A percentile compares a stretch with the other conserved stretches of the same genome.
phyloP scores from a whole-genome alignment of 345 rosid genomes.

The Eutrema heterophyllum region DNA sequence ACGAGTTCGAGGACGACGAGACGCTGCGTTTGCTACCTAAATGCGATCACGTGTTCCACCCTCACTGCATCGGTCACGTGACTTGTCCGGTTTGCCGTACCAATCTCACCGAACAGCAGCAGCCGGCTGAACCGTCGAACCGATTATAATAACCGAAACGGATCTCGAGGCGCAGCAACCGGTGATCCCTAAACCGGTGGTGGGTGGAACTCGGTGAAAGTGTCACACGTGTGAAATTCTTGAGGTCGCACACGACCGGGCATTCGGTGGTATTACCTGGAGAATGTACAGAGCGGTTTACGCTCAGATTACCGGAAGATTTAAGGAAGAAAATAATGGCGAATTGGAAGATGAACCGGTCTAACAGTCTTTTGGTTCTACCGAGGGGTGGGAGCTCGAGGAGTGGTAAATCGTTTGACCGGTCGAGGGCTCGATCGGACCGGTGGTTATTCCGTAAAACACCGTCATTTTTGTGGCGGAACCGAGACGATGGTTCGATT shows the following conservation, averaged over 20 bases:
- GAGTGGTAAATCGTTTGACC: slow-evolving; percentile 31
- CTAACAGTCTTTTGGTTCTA: slow-evolving; percentile 52
- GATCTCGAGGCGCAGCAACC: slow-evolving; percentile 22
- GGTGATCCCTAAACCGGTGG: slow-evolving; percentile 21
- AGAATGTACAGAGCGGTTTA: slow-evolving; percentile 77
- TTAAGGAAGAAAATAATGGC: slow-evolving; percentile 65
- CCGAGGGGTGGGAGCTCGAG: slow-evolving; percentile 51
- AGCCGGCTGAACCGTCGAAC: slow-evolving; percentile 17
- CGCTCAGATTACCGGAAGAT: slow-evolving; percentile 61
- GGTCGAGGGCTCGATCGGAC: slow-evolving; percentile 16
- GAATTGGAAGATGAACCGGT: slow-evolving; percentile 58
- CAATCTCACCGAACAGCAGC: slow-evolving; percentile 31
- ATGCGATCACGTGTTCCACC: slow-evolving; percentile 80
- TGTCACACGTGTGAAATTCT: slow-evolving; percentile 35
- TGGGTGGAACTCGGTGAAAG: slow-evolving; percentile 37
- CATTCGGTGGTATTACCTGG: slow-evolving; percentile 89
- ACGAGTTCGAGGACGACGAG: slow-evolving; percentile 77
- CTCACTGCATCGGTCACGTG: slow-evolving; percentile 73
- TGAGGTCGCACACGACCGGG: slow-evolving; percentile 88
- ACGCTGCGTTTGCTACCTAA: slow-evolving; percentile 78
- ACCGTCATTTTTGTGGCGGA: slow-evolving; percentile 29
- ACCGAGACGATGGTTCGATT: slow-evolving; percentile 31
- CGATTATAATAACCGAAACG: not conserved
- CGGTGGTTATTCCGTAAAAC: slow-evolving; percentile 33
- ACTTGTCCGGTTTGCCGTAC: slow-evolving; percentile 86